phyloP scores from a whole-genome alignment of 225 moss, liverwort and hornwort genomes.

The Ulota crispa region DNA sequence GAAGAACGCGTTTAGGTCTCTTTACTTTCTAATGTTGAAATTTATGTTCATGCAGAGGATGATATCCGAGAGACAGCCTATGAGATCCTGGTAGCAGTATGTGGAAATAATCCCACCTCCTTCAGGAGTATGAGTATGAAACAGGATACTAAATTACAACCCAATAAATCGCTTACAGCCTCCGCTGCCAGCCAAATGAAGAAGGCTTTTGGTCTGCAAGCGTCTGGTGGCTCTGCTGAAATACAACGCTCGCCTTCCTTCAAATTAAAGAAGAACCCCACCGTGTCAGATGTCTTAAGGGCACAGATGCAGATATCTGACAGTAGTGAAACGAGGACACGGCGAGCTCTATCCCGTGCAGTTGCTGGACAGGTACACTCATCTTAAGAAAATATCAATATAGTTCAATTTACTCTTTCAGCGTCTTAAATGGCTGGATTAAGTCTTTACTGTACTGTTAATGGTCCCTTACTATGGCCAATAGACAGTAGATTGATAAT shows the following conservation, averaged over 20 bases:
- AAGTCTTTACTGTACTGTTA: background rate
- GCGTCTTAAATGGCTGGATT: background rate
- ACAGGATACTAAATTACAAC: slow-evolving; percentile 26
- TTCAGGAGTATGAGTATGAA: slow-evolving; percentile 64
- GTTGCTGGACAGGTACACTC: slow-evolving; percentile 48
- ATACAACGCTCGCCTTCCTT: slow-evolving; percentile 46
- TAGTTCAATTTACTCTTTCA: background rate
- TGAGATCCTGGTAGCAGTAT: slow-evolving; percentile 81
- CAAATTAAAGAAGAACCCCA: slow-evolving; percentile 40
- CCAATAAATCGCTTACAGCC: slow-evolving; percentile 46
- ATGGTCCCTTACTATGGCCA: background rate
- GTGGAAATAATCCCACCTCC: slow-evolving; percentile 62
- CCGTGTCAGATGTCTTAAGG: slow-evolving; percentile 42
- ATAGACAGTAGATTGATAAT: background rate
- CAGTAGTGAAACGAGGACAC: slow-evolving; percentile 45
- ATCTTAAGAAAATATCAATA: background rate
- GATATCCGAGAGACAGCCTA: slow-evolving; percentile 86
- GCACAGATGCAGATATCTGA: slow-evolving; percentile 55
- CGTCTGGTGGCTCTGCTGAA: slow-evolving; percentile 49
- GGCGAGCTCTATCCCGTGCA: slow-evolving; percentile 58
- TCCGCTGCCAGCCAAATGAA: slow-evolving; percentile 69
- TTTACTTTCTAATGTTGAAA: slow-evolving; percentile 4
- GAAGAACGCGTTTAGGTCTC: background rate
- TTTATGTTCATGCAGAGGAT: slow-evolving; percentile 56
- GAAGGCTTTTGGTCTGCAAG: slow-evolving; percentile 50